These are phyloP conservation scores for Cubamyces sp. DNA, from an alignment of 768 basidiomycete genomes.

Conservation along the genomic window DNA sequence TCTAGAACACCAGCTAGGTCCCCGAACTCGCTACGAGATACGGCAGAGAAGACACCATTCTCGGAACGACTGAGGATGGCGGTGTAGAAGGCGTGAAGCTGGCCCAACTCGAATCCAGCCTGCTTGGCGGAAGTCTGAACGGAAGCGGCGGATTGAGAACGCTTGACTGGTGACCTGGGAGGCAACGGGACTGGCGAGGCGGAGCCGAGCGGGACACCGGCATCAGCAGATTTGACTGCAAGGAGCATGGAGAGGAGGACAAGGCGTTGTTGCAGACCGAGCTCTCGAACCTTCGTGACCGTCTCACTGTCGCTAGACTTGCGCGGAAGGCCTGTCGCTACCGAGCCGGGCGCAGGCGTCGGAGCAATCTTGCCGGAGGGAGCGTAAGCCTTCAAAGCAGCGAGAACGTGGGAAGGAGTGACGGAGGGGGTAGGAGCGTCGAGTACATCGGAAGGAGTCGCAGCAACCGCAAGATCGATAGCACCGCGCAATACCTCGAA, in stretches of 20 bases:
- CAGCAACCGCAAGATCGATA: conserved; percentile 62
- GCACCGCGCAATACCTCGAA: conserved; percentile 83
- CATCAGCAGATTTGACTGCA: conserved; percentile 63
- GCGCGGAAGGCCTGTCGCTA: conserved; percentile 13
- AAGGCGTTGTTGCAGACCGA: conserved; percentile 77
- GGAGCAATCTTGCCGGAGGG: conserved; percentile 32
- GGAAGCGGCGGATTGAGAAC: conserved; percentile 43
- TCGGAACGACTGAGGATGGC: conserved; percentile 60
- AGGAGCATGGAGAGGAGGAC: conserved; percentile 67
- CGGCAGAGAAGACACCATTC: conserved; percentile 59
- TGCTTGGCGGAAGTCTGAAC: conserved; percentile 30
- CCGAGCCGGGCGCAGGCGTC: conserved; percentile 42
- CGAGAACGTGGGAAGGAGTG: conserved; percentile 68
- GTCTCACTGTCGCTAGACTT: conserved; percentile 53
- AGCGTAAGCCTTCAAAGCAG: conserved; percentile 74
- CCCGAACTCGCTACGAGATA: conserved; percentile 75
- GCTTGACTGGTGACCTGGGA: conserved; percentile 56
- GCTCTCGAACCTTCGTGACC: conserved; percentile 63
- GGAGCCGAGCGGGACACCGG: conserved; percentile 55
- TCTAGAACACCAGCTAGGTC: conserved; percentile 76
- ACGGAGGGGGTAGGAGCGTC: conserved; percentile 45
- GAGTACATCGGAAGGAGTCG: conserved; percentile 27
- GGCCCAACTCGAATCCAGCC: conserved; percentile 57
- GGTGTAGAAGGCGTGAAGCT: conserved; percentile 68
- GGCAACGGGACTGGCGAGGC: conserved; percentile 36